Evolutionary conservation across 306 rosid species (phyloP), one percentile per base, ranked within the genome.

Genomic region (Trifolium dubium): DNA sequence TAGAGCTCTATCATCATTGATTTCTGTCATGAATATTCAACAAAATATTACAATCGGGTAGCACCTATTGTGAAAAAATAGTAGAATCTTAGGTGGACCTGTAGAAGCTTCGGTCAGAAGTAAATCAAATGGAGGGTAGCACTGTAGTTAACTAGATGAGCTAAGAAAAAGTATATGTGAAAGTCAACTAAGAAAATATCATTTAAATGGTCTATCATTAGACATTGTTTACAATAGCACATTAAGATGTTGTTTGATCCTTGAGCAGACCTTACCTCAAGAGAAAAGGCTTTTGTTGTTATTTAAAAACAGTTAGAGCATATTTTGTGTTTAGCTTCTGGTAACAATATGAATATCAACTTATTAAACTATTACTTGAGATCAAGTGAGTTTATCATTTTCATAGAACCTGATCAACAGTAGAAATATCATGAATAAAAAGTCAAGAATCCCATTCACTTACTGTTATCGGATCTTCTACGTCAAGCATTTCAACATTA

Each of bases 391-490:
- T 58, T 40, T 66, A 74, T 58, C 64, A 70, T 77, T 37, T 69
- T 70, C 44, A 15, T 50, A 56, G 67, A 80, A 83, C 75, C 61
- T 17, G 74, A 71, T 64, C 60, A 77, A 69, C 30, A 73, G 50
- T 74, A 68, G 60, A 59, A 41, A 56, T 77, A 60, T 47, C 23
- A 18, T 6, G 39, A 10, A 78, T 76, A 82, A 74, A 41, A 14
- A 67, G 61, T 67, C 23, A 40, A 62, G 59, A 43, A 82, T 40
- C 29, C 29, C 14, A 60, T 37, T 71, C 71, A 86, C 97, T 89
- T 71, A 94, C 99, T 13, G 92, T 86, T 72, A 92, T 72, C n/a
- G 96, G 95, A 69, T 94, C 96, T 88, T 94, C 99, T 80, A 86
- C 72, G 77, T 89, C 92, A 46, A 88, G 93, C 95, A 94, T 88